Evolutionary conservation across 2,329 filamentous ascomycete species (phyloP).

Genomic region (Sporothrix phasma): DNA sequence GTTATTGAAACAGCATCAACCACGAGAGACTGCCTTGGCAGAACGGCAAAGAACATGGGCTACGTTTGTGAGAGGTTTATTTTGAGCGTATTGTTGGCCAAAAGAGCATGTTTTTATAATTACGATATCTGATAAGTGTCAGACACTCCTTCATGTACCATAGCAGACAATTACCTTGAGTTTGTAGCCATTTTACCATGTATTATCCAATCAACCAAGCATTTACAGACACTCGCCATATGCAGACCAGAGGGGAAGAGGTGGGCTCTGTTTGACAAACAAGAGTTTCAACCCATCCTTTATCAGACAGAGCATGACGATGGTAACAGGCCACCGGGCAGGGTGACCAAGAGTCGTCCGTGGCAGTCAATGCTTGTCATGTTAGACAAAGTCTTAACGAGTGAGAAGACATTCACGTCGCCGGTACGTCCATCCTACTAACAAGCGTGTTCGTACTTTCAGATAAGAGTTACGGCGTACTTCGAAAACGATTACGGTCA

Average conservation of each 20-base stretch:
- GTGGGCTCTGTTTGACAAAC: no score
- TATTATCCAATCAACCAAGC: constrained; percentile 7
- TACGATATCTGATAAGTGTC: constrained; percentile 12
- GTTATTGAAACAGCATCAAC: not conserved
- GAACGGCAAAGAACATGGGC: not conserved
- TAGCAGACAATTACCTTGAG: constrained; percentile 8
- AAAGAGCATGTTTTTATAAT: constrained; percentile 9
- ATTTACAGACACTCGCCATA: not conserved
- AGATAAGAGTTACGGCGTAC: not conserved
- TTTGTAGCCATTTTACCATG: not conserved
- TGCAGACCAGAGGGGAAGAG: no score
- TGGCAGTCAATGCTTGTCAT: no score
- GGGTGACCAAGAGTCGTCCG: no score
- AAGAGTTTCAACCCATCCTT: no score
- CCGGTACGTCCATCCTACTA: no score
- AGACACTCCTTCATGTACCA: constrained; percentile 15
- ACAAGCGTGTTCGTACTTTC: not conserved
- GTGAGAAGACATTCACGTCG: no score
- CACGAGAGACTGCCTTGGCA: no score
- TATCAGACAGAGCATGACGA: no score
- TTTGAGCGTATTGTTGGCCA: not conserved
- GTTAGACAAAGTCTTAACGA: no score
- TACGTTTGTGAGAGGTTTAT: not conserved
- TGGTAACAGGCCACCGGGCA: no score
- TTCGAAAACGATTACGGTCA: not conserved